Base-by-base conservation (phyloP, 805 yeast species). In the Wickerhamomyces strasburgensis region DNA sequence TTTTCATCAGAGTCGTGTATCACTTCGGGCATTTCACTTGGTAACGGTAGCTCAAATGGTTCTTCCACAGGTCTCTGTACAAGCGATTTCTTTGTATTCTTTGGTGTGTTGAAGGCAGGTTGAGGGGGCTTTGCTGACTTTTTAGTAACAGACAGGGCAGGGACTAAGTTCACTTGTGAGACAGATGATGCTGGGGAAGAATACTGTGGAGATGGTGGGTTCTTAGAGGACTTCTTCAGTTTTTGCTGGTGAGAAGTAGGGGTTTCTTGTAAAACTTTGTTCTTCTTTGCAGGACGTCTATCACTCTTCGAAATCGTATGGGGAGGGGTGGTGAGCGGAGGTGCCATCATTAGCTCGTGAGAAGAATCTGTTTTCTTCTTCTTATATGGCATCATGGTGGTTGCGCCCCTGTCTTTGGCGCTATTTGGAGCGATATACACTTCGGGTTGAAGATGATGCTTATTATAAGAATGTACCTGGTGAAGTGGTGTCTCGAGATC, bases 1-100 rank as follows among this genome's bases (percentile, higher is more conserved):
- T 93, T 90, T 10, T 57, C 46, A 16, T 44, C 47, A 2, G 48
- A 49, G 10, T 49, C 48, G 29, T 44, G 37, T 2, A 43, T 29
- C 6, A 54, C 37, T 14, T 33, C 37, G 2, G 59, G 58, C 58
- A 54, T 51, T 27, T 42, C 31, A 10, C 35, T 24, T 8, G 59
- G 59, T 1, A 40, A 40, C 10, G 59, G 59, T 2, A 50, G 29
- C 11, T 40, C 42, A 17, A 37, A 33, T 5, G 27, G 19, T 28
- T 35, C 46, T 10, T 39, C 40, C n/a, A 29, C 35, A 26, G 38
- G 39, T 16, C 15, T 33, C 11, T 31, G 36, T 5, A 16, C 31
- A 2, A 29, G 21, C 26, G 43, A 39, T 40, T 41, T 48, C 43
- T 45, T 33, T 5, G 42, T 38, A 5, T 42, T 16, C 37, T 43